phyloP scores from a whole-genome alignment of 805 yeast genomes.

The Blastobotrys peoriensis region DNA sequence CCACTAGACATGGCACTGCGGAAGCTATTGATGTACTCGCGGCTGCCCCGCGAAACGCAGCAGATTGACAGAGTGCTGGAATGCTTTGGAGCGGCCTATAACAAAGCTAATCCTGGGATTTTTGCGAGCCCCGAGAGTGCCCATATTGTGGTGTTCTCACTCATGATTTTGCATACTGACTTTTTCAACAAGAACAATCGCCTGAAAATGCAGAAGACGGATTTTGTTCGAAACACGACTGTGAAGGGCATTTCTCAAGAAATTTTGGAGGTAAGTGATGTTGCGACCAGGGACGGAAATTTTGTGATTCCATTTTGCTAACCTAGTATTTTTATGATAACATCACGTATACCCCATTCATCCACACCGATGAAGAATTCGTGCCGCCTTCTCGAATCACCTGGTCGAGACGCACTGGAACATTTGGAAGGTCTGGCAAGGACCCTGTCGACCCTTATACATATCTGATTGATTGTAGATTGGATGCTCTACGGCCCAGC shows the following conservation, averaged over 20 bases:
- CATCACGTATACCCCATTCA: constrained; percentile 53
- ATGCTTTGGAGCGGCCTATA: constrained; percentile 50
- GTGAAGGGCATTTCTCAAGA: constrained; percentile 32
- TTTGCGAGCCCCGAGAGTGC: constrained; percentile 46
- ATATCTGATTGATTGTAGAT: constrained; percentile 29
- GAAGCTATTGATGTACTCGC: constrained; percentile 49
- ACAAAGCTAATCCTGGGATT: constrained; percentile 36
- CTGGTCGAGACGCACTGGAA: constrained; percentile 26
- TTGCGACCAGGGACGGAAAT: too few relatives aligned
- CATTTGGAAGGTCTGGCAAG: constrained; percentile 20
- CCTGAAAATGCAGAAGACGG: constrained; percentile 58
- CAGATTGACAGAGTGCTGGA: constrained; percentile 66
- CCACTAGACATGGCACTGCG: constrained; percentile 65
- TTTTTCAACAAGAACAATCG: constrained; percentile 61
- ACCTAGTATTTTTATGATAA: constrained; percentile 59
- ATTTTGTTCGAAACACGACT: constrained; percentile 46
- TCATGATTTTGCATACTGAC: constrained; percentile 71
- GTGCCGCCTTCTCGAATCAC: constrained; percentile 30
- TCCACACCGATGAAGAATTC: constrained; percentile 36
- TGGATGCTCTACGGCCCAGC: constrained; percentile 31
- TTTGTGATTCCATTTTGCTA: background rate
- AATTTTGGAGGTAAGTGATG: constrained; percentile 27
- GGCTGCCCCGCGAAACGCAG: constrained; percentile 66
- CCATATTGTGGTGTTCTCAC: constrained; percentile 56
- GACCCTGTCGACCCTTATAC: constrained; percentile 34